A percentile compares a stretch with the other conserved stretches of the same genome.
phyloP scores from a whole-genome alignment of 2,329 filamentous ascomycete species.

The Pestalotiopsis sp. region DNA sequence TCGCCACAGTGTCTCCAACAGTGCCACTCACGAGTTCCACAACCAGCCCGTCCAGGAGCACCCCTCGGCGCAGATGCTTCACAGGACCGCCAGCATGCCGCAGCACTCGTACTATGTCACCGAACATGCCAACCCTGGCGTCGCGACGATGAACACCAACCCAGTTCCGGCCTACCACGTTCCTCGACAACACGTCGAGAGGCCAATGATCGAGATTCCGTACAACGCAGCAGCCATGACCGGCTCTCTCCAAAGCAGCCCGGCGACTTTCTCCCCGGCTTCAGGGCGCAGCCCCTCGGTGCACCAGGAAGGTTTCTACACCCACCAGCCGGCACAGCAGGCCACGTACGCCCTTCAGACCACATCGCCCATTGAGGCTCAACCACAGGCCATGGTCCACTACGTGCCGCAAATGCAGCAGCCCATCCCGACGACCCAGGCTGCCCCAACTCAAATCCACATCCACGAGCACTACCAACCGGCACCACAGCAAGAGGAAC shows the following conservation, averaged over 20 bases:
- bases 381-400: constrained; percentile 41
- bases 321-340: constrained; percentile 39
- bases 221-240: constrained; percentile 48
- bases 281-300: constrained; percentile 54
- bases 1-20: constrained; percentile 47
- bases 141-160: constrained; percentile 61
- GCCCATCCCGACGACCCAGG: constrained; percentile 35
- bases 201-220: constrained; percentile 49
- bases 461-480: constrained; percentile 37
- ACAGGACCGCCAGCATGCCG: constrained; percentile 48
- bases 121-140: constrained; percentile 61
- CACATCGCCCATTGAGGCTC: constrained; percentile 46
- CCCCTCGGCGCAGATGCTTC: constrained; percentile 48
- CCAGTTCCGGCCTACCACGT: constrained; percentile 52
- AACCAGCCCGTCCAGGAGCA: constrained; percentile 42
- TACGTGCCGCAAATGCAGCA: constrained; percentile 38
- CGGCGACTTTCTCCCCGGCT: constrained; percentile 56
- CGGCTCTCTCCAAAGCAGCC: constrained; percentile 58
- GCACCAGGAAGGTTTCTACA: constrained; percentile 55
- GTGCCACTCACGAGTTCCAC: constrained; percentile 45
- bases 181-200: constrained; percentile 48
- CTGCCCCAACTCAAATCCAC: constrained; percentile 24
- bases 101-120: constrained; percentile 55
- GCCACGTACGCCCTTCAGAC: constrained; percentile 20
- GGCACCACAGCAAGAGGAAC: constrained; percentile 44